Conservation (phyloP, 805 yeast genomes). For the Cyberlindnera mycetangii region DNA sequence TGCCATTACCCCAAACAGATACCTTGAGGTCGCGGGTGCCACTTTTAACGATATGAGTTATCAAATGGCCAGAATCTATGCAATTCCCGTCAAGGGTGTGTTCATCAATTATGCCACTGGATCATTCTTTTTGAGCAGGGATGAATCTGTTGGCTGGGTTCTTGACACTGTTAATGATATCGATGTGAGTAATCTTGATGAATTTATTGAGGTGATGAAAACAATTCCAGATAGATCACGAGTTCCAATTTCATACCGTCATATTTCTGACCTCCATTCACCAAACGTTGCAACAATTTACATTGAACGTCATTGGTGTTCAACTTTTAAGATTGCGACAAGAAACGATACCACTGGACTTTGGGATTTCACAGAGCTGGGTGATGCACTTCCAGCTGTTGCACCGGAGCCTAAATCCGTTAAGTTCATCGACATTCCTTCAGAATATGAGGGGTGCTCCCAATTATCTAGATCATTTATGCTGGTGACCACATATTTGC, state of each 20-base stretch:
- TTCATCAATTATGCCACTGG: conserved; percentile 76
- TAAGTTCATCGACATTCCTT: conserved; percentile 65
- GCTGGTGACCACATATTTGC: conserved; percentile 59
- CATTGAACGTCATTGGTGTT: conserved; percentile 84
- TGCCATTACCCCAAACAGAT: conserved; percentile 76
- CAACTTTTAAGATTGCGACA: conserved; percentile 66
- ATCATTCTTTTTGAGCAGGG: conserved; percentile 59
- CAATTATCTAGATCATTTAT: conserved; percentile 67
- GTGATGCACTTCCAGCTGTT: conserved; percentile 55
- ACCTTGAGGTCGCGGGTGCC: conserved; percentile 82
- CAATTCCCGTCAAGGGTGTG: conserved; percentile 83
- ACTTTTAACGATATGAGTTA: conserved; percentile 82
- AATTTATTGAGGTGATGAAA: conserved; percentile 76
- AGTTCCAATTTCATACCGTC: conserved; percentile 69
- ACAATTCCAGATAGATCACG: conserved; percentile 71
- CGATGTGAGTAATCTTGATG: conserved; percentile 70
- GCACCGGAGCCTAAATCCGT: conserved; percentile 58
- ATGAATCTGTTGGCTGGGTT: conserved; percentile 74
- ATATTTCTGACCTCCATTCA: conserved; percentile 76
- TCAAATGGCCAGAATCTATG: conserved; percentile 82
- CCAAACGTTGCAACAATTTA: conserved; percentile 62
- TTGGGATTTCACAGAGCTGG: conserved; percentile 53
- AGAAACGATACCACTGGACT: conserved; percentile 54
- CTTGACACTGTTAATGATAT: conserved; percentile 73
- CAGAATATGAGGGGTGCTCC: conserved; percentile 49